Evolutionary conservation across 768 basidiomycete species (phyloP), one percentile per base, ranked within the genome.

Genomic region (Sarcomyxa edulis): DNA sequence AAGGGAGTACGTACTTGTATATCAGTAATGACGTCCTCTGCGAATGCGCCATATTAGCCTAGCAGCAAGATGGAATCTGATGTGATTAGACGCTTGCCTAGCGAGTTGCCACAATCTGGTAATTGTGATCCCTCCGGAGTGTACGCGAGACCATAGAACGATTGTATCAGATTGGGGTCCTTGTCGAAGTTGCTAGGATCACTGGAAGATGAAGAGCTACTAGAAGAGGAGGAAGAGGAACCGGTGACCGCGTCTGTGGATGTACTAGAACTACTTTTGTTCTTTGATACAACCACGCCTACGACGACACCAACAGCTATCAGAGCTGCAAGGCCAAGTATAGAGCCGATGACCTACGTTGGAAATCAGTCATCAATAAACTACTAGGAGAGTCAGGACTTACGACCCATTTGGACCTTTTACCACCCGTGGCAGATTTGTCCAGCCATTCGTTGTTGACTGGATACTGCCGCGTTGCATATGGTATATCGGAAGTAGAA

Each of bases 131-230:
- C 79, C 14, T 65, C 62, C 7, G 92, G 91, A 1, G 89, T 91
- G 58, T 95, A 95, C 1, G 92, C 92, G 16, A 95, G 53, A 4
- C 86, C 92, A 55, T 82, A 95, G 62, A 96, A 88, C 1, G 78
- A 71, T 47, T 85, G 76, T 45, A 81, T 71, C 35, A 95, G 61
- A 21, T 70, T 69, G 2, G 74, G 36, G 56, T 94, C 74, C 61
- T 81, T 84, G 14, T 61, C 58, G 59, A 94, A 96, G 12, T 71
- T 70, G 58, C 80, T 89, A 3, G 92, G 89, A 58, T 94, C 86
- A 48, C 69, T 76, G 7, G 66, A 65, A 39, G n/a, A n/a, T n/a
- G n/a, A n/a, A n/a, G n/a, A n/a, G n/a, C n/a, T n/a, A n/a, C n/a
- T n/a, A n/a, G n/a, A 26, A 10, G 38, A 33, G 6, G 35, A 28